These are phyloP conservation scores for Xerocomus potaroensis DNA, from an alignment of 768 basidiomycete species.

Conservation along the genomic window DNA sequence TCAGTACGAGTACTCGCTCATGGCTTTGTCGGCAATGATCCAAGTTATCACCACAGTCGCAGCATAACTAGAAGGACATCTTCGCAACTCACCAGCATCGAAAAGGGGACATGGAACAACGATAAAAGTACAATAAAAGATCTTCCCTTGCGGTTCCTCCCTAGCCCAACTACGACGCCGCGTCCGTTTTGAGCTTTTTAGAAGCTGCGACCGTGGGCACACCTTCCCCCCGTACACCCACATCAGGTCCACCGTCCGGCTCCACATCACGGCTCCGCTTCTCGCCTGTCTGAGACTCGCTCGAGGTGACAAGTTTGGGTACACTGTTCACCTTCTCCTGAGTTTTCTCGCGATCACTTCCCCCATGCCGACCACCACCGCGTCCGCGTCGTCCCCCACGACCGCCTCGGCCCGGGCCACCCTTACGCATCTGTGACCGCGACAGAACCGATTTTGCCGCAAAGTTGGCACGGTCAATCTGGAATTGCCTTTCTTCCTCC, in stretches of 20 bases:
- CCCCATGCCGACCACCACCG: conserved; percentile 22
- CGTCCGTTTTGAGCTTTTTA: conserved; percentile 44
- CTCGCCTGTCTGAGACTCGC: conserved; percentile 53
- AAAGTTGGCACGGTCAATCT: conserved; percentile 67
- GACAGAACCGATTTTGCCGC: conserved; percentile 50
- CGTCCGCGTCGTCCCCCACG: conserved; percentile 43
- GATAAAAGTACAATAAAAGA: conserved; percentile 3
- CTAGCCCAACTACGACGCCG: conserved; percentile 12
- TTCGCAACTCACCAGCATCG: too few relatives aligned
- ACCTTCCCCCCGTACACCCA: conserved; percentile 57
- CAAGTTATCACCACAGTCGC: too few relatives aligned
- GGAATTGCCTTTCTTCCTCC: conserved; percentile 68
- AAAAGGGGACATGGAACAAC: too few relatives aligned
- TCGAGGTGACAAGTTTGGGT: conserved; percentile 21
- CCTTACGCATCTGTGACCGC: conserved; percentile 38
- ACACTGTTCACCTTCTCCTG: conserved; percentile 15
- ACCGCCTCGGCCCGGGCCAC: conserved; percentile 40
- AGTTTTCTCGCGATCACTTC: conserved; percentile 19
- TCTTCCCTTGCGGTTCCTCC: too few relatives aligned
- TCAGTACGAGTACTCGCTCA: too few relatives aligned
- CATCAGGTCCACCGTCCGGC: conserved; percentile 71
- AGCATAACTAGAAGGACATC: too few relatives aligned
- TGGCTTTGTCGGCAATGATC: too few relatives aligned
- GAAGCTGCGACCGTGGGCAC: conserved; percentile 44
- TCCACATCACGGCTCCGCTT: conserved; percentile 77